Evolutionary conservation across 352 stramenopile species (phyloP), one percentile per base, ranked within the genome.

Genomic region (Phytophthora citrophthora): DNA sequence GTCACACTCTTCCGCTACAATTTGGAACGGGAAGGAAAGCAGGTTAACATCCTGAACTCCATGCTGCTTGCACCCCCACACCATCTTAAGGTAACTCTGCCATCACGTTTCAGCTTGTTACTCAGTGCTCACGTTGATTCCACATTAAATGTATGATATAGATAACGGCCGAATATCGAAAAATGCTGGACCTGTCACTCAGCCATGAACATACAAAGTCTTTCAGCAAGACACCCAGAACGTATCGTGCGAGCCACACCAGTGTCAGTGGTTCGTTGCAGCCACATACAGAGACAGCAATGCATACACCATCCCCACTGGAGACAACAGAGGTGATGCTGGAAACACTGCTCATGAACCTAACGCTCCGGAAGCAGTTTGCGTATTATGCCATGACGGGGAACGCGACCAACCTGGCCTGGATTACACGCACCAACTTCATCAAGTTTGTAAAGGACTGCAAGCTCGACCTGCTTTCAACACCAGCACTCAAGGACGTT

Each of bases 371-470:
- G 7, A 87, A 77, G 13, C 73, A 89, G 34, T 91, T 93, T 39
- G 74, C 77, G 6, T 85, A 77, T 49, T 93, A 93, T 68, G 76
- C 81, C 2, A 88, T 89, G 60, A 60, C 74, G 12, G 68, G 80
- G 4, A 88, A 81, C 40, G 68, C 89, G 9, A 90, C 69, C 10
- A 91, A 93, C 53, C 65, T 93, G 13, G 70, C 82, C 18, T 81
- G 72, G 24, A 89, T 93, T 41, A 81, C 70, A 10, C 74, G 77
- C 5, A 81, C 63, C 52, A 80, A 74, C 49, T 93, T 93, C 54
- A 50, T 79, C 40, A 85, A 81, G 32, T 90, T 93, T 53, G 83
- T 79, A 18, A 79, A 78, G 31, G 77, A 91, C 50, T 91, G 82
- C 41, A 65, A 61, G 15, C 65, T 93, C 12, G 55, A 89, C n/a